Evolutionary conservation across 805 yeast genomes (phyloP), one percentile per base, ranked within the genome.

Genomic region (Ogataea neopini): DNA sequence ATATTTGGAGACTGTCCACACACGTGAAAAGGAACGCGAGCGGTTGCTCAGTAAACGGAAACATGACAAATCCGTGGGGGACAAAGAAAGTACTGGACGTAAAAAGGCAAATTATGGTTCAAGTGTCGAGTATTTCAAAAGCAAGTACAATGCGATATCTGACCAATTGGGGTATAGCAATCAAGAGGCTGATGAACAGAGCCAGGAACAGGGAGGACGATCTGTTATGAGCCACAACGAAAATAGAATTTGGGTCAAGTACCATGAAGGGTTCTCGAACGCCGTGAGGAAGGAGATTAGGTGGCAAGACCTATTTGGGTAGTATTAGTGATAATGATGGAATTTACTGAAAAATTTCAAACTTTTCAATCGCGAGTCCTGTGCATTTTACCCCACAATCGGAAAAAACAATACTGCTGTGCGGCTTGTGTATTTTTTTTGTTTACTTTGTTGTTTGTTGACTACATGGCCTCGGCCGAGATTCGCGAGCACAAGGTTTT

Each of bases 261-360:
- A 84, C 61, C 86, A 86, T 53, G 97, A 90, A 67, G 97, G 97
- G 0, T 90, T 85, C 60, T 86, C 96, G 4, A 86, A 88, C 64
- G 97, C 97, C 0, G 97, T 90, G 2, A 70, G 95, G 28, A 88
- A 88, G 59, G 86, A 84, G 45, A 80, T 90, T 19, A 79, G 83
- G 17, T 91, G 96, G 96, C 63, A 69, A 6, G 84, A 79, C 45
- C 64, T 90, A 19, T 87, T 88, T 39, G 17, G 13, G 10, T 39
- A 25, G n/a, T 40, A 14, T 19, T 18, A 11, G 11, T 25, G 26
- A n/a, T 20, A 34, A 13, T 34, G 13, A 34, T 17, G 20, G 40
- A 18, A 28, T 7, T 34, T 28, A 19, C 14, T 15, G 18, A 29
- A 22, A 22, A 22, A 22, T 26, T 8, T 39, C 34, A 30, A 23